Percentiles rank a stretch among this genome's conserved stretches.
Evolutionary conservation across 495 filamentous ascomycete species (phyloP).

Genomic region (Xylaria palmicola): DNA sequence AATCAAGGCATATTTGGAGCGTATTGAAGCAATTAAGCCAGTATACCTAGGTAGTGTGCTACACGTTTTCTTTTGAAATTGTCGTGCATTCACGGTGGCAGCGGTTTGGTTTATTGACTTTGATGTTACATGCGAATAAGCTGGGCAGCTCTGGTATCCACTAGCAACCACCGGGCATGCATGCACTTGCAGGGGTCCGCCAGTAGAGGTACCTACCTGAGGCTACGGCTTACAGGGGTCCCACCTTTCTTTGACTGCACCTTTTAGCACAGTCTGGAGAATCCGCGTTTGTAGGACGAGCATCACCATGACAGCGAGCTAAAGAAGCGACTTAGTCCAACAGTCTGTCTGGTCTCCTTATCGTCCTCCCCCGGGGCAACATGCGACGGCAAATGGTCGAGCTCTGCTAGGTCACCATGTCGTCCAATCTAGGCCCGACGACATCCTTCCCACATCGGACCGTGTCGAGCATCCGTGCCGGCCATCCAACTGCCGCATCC

Average conservation of each 20-base stretch:
- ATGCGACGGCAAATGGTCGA: conserved; percentile 16
- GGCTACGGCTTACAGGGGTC: no score
- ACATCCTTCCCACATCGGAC: conserved; percentile 48
- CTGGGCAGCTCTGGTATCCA: conserved; percentile 9
- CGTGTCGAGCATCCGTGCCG: conserved; percentile 52
- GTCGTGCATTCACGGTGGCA: neutral
- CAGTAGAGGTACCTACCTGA: neutral
- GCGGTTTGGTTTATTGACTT: conserved; percentile 13
- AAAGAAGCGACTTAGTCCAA: neutral
- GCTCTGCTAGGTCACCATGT: conserved; percentile 23
- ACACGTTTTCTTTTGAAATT: no score
- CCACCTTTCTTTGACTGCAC: neutral
- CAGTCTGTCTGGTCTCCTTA: neutral
- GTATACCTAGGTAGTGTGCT: no score
- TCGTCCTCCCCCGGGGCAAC: neutral
- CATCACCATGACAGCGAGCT: neutral
- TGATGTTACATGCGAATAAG: neutral
- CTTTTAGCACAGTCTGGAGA: no score
- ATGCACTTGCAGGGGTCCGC: neutral
- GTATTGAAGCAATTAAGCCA: neutral
- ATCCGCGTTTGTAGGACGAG: neutral
- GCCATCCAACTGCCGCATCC: conserved; percentile 26
- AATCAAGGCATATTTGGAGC: neutral
- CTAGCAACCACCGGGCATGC: conserved; percentile 18
- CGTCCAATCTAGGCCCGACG: conserved; percentile 26